Conservation (phyloP, 164 flowering plant genomes). For the Nymphaea colorata region DNA sequence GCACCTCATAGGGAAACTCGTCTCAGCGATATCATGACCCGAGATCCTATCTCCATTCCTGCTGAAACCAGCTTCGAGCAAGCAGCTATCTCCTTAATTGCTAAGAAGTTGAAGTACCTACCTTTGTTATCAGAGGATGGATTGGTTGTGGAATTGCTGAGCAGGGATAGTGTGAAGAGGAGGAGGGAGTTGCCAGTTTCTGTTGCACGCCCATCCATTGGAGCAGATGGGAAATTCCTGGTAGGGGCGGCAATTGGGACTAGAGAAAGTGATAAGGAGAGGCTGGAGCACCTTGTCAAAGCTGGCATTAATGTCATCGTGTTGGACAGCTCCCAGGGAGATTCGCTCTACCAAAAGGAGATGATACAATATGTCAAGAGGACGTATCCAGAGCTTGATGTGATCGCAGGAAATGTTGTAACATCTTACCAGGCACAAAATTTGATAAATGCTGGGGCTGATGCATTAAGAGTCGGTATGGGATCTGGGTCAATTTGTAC, state of each 20-base stretch:
- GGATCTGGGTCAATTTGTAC: conserved; percentile 98
- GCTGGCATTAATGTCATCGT: conserved; percentile 71
- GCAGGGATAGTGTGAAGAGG: conserved; percentile 52
- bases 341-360: conserved; percentile 77
- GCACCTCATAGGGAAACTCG: conserved; percentile 19
- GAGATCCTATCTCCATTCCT: conserved; percentile 16
- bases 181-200: conserved; percentile 41
- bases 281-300: conserved; percentile 76
- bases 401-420: conserved; percentile 89
- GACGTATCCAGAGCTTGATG: conserved; percentile 59
- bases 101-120: conserved; percentile 29
- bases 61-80: conserved; percentile 36
- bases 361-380: conserved; percentile 77
- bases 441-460: conserved; percentile 82
- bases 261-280: conserved; percentile 70
- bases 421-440: conserved; percentile 69
- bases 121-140: conserved; percentile 37
- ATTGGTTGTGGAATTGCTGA: conserved; percentile 54
- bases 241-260: conserved; percentile 91
- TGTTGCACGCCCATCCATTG: conserved; percentile 49
- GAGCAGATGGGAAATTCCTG: conserved; percentile 52
- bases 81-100: conserved; percentile 32
- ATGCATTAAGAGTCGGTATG: conserved; percentile 93
- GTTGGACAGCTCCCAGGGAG: conserved; percentile 94
- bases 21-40: conserved; percentile 34